These are phyloP conservation scores for Malus hybrid DNA, from an alignment of 331 rosid species.

Conservation along the genomic window DNA sequence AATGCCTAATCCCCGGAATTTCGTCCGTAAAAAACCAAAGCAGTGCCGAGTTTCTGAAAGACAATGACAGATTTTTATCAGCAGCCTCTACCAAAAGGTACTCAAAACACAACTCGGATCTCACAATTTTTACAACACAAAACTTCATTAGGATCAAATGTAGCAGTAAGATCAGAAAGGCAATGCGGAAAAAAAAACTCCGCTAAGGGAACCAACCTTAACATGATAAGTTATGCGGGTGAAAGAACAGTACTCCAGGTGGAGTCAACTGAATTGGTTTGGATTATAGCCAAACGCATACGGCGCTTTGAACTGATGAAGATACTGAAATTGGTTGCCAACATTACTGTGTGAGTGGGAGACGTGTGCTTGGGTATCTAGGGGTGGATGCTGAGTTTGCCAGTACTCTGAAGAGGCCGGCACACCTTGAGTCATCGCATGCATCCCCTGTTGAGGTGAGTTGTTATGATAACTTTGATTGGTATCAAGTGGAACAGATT, in stretches of 20 bases:
- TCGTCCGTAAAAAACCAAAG: not conserved
- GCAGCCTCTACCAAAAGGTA: not conserved
- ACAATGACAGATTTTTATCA: not conserved
- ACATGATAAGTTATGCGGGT: not conserved
- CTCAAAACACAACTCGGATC: not conserved
- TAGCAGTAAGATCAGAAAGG: not conserved
- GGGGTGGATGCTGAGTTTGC: slow-evolving; percentile 32
- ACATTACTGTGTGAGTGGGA: slow-evolving; percentile 23
- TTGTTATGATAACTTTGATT: slow-evolving; percentile 12
- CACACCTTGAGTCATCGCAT: slow-evolving; percentile 24
- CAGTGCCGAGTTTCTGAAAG: not conserved
- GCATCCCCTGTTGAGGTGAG: slow-evolving; percentile 21
- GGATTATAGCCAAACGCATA: slow-evolving; percentile 39
- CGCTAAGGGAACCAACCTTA: slow-evolving; percentile 11
- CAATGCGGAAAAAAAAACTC: not conserved
- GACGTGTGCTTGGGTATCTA: slow-evolving; percentile 19
- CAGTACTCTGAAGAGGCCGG: slow-evolving; percentile 43
- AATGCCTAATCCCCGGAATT: not conserved
- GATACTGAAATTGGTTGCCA: slow-evolving; percentile 43
- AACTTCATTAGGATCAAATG: not conserved
- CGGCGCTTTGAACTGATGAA: slow-evolving; percentile 48
- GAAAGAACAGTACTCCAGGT: not conserved
- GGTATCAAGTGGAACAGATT: slow-evolving; percentile 28
- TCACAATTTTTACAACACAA: not conserved
- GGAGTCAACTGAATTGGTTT: slow-evolving; percentile 34